phyloP scores from a whole-genome alignment of 2,329 filamentous ascomycete species.

The Xylariales sp. region DNA sequence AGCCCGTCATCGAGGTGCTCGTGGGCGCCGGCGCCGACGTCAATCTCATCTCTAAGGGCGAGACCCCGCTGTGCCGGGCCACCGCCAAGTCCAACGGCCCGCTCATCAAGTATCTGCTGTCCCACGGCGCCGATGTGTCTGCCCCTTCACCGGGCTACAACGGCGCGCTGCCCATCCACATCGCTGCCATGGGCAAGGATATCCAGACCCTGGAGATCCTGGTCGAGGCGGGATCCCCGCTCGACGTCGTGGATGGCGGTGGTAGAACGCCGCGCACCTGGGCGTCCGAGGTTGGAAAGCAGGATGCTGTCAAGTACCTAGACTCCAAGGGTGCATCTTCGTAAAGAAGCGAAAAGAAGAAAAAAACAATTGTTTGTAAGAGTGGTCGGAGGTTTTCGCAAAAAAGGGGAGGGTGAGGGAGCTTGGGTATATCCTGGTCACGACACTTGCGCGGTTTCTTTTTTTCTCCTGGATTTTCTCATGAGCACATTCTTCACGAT shows the following conservation, averaged over 20 bases:
- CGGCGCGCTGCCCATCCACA: constrained; percentile 15
- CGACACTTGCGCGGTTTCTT: too few relatives aligned
- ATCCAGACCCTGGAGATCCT: constrained; percentile 11
- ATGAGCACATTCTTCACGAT: too few relatives aligned
- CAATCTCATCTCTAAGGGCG: constrained; percentile 17
- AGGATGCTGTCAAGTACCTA: constrained; percentile 14
- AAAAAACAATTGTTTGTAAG: too few relatives aligned
- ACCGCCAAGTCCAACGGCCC: constrained; percentile 14
- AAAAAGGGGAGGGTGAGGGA: too few relatives aligned
- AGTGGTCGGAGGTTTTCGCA: too few relatives aligned
- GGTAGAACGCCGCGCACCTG: constrained; percentile 15
- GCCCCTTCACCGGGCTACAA: constrained; percentile 14
- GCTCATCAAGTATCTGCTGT: constrained; percentile 13
- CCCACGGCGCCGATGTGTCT: constrained; percentile 11
- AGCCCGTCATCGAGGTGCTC: constrained; percentile 11
- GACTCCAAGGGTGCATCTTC: constrained; percentile 14
- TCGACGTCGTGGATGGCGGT: constrained; percentile 14
- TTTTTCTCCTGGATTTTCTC: too few relatives aligned
- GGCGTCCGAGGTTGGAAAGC: constrained; percentile 15
- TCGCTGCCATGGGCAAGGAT: constrained; percentile 17
- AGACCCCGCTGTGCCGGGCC: constrained; percentile 17
- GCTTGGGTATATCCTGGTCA: too few relatives aligned
- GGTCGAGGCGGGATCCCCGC: constrained; percentile 12
- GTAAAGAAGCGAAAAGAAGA: too few relatives aligned
- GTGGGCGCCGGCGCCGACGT: constrained; percentile 14